phyloP scores from a whole-genome alignment of 1,139 yeast genomes.

The Hansenula anomala region DNA sequence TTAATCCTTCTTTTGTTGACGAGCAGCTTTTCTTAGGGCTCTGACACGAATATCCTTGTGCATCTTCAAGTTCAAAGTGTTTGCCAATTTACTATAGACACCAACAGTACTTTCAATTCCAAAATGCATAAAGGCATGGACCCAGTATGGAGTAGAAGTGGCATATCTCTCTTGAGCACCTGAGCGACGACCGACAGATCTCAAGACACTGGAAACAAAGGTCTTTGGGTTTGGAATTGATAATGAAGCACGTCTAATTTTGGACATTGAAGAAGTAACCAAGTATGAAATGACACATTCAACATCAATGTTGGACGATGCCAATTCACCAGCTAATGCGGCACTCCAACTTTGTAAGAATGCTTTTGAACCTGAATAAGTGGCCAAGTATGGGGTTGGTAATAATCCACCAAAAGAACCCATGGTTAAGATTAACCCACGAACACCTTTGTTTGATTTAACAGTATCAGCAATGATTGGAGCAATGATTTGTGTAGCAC shows the following conservation, averaged over 20 bases:
- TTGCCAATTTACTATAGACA: constrained; percentile 68
- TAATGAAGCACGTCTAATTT: constrained; percentile 70
- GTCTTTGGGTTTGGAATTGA: constrained; percentile 77
- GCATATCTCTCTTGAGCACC: constrained; percentile 93
- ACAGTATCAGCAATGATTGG: constrained; percentile 62
- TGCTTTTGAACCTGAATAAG: constrained; percentile 95
- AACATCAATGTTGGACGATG: constrained; percentile 68
- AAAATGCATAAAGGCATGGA: constrained; percentile 93
- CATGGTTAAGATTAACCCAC: constrained; percentile 86
- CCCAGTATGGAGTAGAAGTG: constrained; percentile 88
- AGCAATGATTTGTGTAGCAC: constrained; percentile 70
- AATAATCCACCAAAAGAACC: constrained; percentile 94
- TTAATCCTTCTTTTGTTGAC: constrained; percentile 24
- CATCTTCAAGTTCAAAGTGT: constrained; percentile 63
- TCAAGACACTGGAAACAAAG: constrained; percentile 70
- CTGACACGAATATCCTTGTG: constrained; percentile 76
- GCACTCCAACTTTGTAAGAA: constrained; percentile 90
- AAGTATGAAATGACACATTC: constrained; percentile 84
- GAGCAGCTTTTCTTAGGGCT: constrained; percentile 76
- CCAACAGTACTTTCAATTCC: constrained; percentile 76
- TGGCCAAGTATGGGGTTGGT: constrained; percentile 90
- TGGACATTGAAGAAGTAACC: constrained; percentile 95
- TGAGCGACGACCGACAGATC: constrained; percentile 70
- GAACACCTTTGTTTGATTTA: constrained; percentile 32
- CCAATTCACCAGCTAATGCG: constrained; percentile 85